Conservation (phyloP, 768 basidiomycete species). For the Lactarius evosmus region DNA sequence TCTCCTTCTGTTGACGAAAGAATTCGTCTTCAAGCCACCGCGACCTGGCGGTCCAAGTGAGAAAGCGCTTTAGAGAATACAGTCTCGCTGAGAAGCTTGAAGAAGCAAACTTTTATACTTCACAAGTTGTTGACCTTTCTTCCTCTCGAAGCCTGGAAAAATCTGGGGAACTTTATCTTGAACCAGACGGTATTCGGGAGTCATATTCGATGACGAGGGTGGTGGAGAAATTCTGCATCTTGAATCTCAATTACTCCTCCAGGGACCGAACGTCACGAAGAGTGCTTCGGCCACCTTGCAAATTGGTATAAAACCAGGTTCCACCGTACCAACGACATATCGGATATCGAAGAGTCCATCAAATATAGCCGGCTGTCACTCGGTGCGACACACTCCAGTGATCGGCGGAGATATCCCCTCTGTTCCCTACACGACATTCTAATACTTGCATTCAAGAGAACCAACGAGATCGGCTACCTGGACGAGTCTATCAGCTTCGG, state of each 20-base stretch:
- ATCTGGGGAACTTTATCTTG: background rate
- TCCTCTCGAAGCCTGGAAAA: background rate
- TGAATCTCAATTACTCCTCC: background rate
- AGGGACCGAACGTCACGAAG: background rate
- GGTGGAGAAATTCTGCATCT: background rate
- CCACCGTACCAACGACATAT: background rate
- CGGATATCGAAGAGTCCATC: background rate
- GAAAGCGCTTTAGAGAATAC: background rate
- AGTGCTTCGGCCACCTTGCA: background rate
- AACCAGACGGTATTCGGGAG: background rate
- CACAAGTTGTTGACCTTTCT: background rate
- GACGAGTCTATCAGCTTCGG: background rate
- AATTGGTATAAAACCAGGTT: background rate
- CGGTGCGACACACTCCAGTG: background rate
- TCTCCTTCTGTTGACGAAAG: background rate
- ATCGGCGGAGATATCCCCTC: background rate
- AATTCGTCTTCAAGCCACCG: background rate
- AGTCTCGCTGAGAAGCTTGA: background rate
- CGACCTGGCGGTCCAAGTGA: background rate
- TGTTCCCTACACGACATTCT: background rate
- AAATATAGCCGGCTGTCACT: background rate
- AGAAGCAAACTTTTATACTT: background rate
- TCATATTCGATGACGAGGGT: background rate
- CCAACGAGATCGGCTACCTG: background rate
- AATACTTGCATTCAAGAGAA: background rate